Percentiles rank a stretch among this genome's conserved stretches.
These are phyloP conservation scores for Yamadazyma akitaensis DNA, from an alignment of 805 yeast species.

Conservation along the genomic window DNA sequence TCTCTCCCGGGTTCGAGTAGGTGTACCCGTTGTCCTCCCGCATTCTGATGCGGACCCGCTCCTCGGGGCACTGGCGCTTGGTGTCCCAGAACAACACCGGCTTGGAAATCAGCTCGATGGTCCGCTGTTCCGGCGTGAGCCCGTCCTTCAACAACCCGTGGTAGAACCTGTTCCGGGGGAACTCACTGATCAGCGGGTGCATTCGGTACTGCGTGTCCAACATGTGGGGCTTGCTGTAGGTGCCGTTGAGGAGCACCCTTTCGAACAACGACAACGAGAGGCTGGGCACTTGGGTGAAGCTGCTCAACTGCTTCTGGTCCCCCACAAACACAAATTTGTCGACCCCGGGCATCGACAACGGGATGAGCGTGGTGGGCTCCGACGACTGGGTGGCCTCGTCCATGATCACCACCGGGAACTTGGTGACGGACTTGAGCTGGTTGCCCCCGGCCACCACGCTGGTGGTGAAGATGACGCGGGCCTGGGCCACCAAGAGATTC, in stretches of 20 bases:
- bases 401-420: conserved; percentile 67
- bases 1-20: conserved; percentile 55
- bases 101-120: conserved; percentile 39
- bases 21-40: conserved; percentile 56
- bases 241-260: conserved; percentile 59
- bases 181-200: conserved; percentile 62
- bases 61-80: conserved; percentile 44
- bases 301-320: conserved; percentile 71
- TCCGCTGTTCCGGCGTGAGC: conserved; percentile 50
- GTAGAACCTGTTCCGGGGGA: conserved; percentile 54
- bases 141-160: conserved; percentile 53
- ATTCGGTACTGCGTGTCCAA: conserved; percentile 66
- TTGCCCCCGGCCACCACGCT: conserved; percentile 71
- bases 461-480: conserved; percentile 68
- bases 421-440: conserved; percentile 51
- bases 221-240: conserved; percentile 61
- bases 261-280: conserved; percentile 67
- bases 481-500: conserved; percentile 54
- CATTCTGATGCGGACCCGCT: conserved; percentile 44
- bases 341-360: conserved; percentile 65
- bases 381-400: conserved; percentile 79
- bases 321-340: conserved; percentile 69
- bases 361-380: conserved; percentile 68
- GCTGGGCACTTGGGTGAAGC: conserved; percentile 66
- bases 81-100: conserved; percentile 66